Percentiles rank a stretch among this genome's conserved stretches.
These are phyloP conservation scores for Wickerhamomyces sydowiorum DNA, from an alignment of 805 yeast species.

Conservation along the genomic window DNA sequence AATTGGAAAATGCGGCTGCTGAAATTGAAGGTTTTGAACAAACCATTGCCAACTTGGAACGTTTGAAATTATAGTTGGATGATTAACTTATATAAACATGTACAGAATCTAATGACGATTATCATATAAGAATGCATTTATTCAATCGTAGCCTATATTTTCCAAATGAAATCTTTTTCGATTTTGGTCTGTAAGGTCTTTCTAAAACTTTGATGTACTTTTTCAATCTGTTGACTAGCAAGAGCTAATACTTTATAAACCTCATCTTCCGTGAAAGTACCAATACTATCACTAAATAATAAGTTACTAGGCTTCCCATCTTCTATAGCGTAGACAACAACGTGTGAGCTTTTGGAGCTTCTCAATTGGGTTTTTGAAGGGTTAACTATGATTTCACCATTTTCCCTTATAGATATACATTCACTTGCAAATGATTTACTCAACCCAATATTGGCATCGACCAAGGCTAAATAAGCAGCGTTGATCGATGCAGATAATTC, in stretches of 20 bases:
- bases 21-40: conserved; percentile 88
- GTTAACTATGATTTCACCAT: conserved; percentile 27
- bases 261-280: conserved; percentile 55
- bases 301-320: conserved; percentile 48
- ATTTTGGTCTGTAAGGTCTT: conserved; percentile 42
- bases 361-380: conserved; percentile 44
- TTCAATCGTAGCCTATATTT: conserved; percentile 12
- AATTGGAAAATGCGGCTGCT: conserved; percentile 67
- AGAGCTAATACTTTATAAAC: conserved; percentile 46
- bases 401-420: conserved; percentile 35
- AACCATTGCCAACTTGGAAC: conserved; percentile 79
- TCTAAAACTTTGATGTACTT: conserved; percentile 40
- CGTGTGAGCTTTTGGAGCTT: conserved; percentile 53
- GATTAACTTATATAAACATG: conserved; percentile 1
- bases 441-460: conserved; percentile 76
- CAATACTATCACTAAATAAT: conserved; percentile 67
- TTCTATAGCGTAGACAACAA: conserved; percentile 52
- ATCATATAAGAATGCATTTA: background rate
- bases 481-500: conserved; percentile 41
- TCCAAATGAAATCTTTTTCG: conserved; percentile 57
- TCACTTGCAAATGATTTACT: conserved; percentile 56
- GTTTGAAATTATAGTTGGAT: conserved; percentile 48
- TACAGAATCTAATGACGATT: background rate
- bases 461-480: conserved; percentile 64
- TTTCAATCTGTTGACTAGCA: conserved; percentile 43